A percentile compares a stretch with the other conserved stretches of the same genome.
Conservation (phyloP, 169 alveolate genomes). For the Eimeria sp. region DNA sequence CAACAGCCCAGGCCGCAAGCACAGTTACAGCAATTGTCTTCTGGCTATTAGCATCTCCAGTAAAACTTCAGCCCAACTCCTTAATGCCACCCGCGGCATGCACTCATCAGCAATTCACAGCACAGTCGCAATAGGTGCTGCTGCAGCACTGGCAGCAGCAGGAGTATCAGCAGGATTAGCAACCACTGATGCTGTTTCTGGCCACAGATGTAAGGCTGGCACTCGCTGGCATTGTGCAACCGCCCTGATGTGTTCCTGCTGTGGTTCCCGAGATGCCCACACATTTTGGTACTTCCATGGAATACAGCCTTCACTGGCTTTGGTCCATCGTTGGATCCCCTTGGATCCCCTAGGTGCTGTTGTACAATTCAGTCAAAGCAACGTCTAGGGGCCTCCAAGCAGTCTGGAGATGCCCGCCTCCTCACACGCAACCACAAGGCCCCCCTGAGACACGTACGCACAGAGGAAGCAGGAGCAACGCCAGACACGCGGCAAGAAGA, state of each 20-base stretch:
- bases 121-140: not conserved
- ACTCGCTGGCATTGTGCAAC: too few relatives aligned
- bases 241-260: too few relatives aligned
- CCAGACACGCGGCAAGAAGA: not conserved
- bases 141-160: conserved; percentile 16
- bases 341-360: not conserved
- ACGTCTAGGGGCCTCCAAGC: conserved; percentile 53
- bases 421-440: conserved; percentile 29
- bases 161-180: not conserved
- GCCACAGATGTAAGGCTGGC: too few relatives aligned
- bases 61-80: not conserved
- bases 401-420: conserved; percentile 36
- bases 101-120: not conserved
- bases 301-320: conserved; percentile 30
- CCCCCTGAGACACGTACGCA: conserved; percentile 20
- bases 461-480: not conserved
- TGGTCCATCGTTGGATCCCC: conserved; percentile 48
- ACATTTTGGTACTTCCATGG: conserved; percentile 27
- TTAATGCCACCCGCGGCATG: not conserved
- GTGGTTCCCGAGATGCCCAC: not conserved
- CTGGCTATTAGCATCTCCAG: too few relatives aligned
- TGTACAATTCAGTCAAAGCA: conserved; percentile 29
- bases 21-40: not conserved
- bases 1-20: not conserved
- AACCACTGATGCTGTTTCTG: not conserved